Conservation (phyloP, 1,139 yeast genomes). For the Candida anutae region DNA sequence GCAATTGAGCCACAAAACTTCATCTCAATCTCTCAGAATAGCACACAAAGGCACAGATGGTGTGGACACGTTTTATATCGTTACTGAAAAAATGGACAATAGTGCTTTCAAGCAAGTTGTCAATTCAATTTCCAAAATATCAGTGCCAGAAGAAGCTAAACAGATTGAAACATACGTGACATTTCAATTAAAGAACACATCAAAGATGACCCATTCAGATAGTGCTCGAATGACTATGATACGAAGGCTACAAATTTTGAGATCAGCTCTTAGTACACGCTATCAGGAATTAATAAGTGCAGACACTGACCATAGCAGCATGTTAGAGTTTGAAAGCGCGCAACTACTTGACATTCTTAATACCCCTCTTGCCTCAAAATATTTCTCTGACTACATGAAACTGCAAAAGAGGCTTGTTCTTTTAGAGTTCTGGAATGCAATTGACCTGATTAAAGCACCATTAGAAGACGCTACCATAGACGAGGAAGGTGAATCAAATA, state of each 20-base stretch:
- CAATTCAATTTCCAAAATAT: conserved; percentile 7
- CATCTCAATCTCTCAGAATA: conserved; percentile 3
- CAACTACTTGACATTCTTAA: conserved; percentile 13
- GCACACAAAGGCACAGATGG: conserved; percentile 1
- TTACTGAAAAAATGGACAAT: conserved; percentile 21
- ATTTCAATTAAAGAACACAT: conserved; percentile 11
- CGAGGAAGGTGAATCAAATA: conserved; percentile 15
- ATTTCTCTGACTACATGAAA: conserved; percentile 53
- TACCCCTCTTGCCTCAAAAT: conserved; percentile 39
- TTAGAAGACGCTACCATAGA: conserved; percentile 40
- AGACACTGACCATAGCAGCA: conserved; percentile 1
- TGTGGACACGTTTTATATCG: conserved; percentile 3
- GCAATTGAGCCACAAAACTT: conserved; percentile 5
- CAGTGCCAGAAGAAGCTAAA: conserved; percentile 15
- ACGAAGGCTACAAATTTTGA: conserved; percentile 8
- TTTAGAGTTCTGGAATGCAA: conserved; percentile 59
- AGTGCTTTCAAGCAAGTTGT: conserved; percentile 28
- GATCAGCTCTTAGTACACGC: conserved; percentile 7
- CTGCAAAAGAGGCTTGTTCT: conserved; percentile 33
- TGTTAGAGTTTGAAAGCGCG: conserved; percentile 5
- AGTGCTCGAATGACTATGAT: conserved; percentile 3
- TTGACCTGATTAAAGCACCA: conserved; percentile 66
- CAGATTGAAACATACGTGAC: conserved; percentile 14
- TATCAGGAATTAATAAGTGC: conserved; percentile 1
- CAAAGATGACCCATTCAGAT: conserved; percentile 3